These are phyloP conservation scores for Teunomyces atbi DNA, from an alignment of 805 yeast genomes.

Conservation along the genomic window DNA sequence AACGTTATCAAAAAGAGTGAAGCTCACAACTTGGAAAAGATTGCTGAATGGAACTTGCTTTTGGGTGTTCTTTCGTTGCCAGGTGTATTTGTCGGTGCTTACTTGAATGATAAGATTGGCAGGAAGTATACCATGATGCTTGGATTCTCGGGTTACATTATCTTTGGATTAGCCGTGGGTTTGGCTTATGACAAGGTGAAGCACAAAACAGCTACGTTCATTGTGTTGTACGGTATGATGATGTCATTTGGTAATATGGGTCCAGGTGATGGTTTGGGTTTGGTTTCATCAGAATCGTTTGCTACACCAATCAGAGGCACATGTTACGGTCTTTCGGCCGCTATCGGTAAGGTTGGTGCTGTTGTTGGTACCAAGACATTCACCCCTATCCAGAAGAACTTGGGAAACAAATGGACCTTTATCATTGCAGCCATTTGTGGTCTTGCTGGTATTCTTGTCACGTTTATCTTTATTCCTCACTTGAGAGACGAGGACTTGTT, in stretches of 20 bases:
- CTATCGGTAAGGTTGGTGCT: conserved; percentile 83
- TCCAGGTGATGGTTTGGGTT: conserved; percentile 76
- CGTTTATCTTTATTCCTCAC: conserved; percentile 66
- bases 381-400: conserved; percentile 60
- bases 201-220: conserved; percentile 60
- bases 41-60: conserved; percentile 73
- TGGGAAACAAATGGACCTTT: conserved; percentile 74
- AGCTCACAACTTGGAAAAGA: conserved; percentile 44
- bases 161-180: conserved; percentile 71
- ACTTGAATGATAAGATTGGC: conserved; percentile 60
- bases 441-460: conserved; percentile 56
- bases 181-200: conserved; percentile 56
- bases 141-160: conserved; percentile 70
- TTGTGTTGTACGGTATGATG: conserved; percentile 72
- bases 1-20: conserved; percentile 39
- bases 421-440: conserved; percentile 78
- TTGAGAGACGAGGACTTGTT: conserved; percentile 66
- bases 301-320: conserved; percentile 81
- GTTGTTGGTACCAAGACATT: conserved; percentile 75
- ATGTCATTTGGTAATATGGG: conserved; percentile 71
- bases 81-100: conserved; percentile 71
- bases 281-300: conserved; percentile 63
- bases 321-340: conserved; percentile 72
- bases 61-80: conserved; percentile 68
- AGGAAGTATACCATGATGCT: conserved; percentile 68